Conservation (phyloP, 2,329 filamentous ascomycete genomes). For the Didymella lethalis region DNA sequence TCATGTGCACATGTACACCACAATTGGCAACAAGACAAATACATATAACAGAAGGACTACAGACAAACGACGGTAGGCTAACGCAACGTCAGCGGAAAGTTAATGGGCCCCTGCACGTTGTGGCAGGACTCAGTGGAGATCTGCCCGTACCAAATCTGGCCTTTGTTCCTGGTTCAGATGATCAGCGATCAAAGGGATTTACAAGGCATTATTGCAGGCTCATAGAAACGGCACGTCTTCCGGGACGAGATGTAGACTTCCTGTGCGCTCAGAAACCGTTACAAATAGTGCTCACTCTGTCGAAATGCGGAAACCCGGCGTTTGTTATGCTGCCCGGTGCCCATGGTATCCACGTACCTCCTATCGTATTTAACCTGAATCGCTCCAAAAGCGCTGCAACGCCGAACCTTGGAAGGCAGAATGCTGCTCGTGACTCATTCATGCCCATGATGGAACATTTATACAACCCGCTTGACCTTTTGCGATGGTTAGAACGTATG, state of each 20-base stretch:
- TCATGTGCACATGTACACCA: not conserved
- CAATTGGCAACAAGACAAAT: not conserved
- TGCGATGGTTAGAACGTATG: conserved; percentile 26
- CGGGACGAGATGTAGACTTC: not conserved
- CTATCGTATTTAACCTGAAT: conserved; percentile 9
- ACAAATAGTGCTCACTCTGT: not conserved
- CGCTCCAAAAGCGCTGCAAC: conserved; percentile 27
- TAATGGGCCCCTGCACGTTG: conserved; percentile 2
- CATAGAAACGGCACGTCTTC: not conserved
- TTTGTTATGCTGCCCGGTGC: conserved; percentile 7
- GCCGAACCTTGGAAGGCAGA: conserved; percentile 21
- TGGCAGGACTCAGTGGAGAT: not conserved
- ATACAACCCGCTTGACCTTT: conserved; percentile 48
- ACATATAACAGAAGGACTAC: not conserved
- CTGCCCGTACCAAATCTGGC: not conserved
- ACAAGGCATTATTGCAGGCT: not conserved
- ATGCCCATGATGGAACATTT: conserved; percentile 1
- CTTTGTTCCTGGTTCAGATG: not conserved
- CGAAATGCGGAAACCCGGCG: not conserved
- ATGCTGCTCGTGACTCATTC: conserved; percentile 6
- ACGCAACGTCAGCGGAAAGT: not conserved
- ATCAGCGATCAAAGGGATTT: not conserved
- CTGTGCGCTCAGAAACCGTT: not conserved
- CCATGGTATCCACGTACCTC: not conserved
- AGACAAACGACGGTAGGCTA: too few species aligned